Percentiles rank a stretch among this genome's conserved stretches.
Evolutionary conservation across 2,329 filamentous ascomycete genomes (phyloP).

Genomic region (Bipolaris oryzae): DNA sequence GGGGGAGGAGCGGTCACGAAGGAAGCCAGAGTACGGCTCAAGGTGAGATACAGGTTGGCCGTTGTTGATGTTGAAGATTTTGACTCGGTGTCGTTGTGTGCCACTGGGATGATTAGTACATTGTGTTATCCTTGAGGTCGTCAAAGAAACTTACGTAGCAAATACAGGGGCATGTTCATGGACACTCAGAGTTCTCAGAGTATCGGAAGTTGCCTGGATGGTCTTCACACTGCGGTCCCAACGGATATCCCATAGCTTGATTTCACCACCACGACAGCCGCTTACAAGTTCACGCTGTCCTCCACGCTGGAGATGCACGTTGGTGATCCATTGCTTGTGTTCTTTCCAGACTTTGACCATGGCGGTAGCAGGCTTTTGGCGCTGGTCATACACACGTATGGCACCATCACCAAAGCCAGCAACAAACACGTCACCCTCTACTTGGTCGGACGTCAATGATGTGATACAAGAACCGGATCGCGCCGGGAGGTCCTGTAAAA

Average conservation of each 20-base stretch:
- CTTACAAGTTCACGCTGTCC: constrained; percentile 90
- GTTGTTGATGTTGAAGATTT: constrained; percentile 84
- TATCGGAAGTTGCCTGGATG: constrained; percentile 76
- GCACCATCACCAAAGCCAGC: constrained; percentile 96
- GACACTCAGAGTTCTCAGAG: constrained; percentile 82
- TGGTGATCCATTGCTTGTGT: constrained; percentile 93
- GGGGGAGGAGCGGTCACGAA: constrained; percentile 78
- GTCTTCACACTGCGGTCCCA: constrained; percentile 78
- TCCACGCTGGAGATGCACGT: constrained; percentile 94
- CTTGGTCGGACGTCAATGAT: constrained; percentile 93
- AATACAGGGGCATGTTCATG: constrained; percentile 98
- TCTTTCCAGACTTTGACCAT: constrained; percentile 99
- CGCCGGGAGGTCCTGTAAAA: constrained; percentile 78
- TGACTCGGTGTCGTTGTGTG: constrained; percentile 84
- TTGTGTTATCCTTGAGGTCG: constrained; percentile 57
- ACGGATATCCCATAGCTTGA: constrained; percentile 95
- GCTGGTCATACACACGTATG: constrained; percentile 90
- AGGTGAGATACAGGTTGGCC: constrained; percentile 79
- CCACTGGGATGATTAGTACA: constrained; percentile 62
- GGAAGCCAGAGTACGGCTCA: constrained; percentile 88
- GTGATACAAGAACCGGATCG: constrained; percentile 95
- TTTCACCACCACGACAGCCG: constrained; percentile 88
- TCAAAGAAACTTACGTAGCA: constrained; percentile 60
- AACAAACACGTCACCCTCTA: constrained; percentile 94
- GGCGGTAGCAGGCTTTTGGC: constrained; percentile 79